Evolutionary conservation across 805 yeast genomes (phyloP), one percentile per base, ranked within the genome.

Genomic region (Candida palmyrensis): DNA sequence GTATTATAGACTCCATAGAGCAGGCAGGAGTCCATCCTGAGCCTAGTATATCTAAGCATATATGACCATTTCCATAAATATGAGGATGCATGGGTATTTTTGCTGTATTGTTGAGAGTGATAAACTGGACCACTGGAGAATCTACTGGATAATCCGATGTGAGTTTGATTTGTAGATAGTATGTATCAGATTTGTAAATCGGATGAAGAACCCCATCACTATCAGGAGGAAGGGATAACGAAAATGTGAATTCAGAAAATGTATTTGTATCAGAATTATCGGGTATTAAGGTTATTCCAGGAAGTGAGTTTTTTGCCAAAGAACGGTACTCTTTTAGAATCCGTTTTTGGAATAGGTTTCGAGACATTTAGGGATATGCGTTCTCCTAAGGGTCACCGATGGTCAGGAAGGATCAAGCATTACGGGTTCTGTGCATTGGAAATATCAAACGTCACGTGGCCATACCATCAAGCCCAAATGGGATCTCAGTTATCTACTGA

Each of bases 51-150:
- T 82, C 76, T 14, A 82, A 57, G 48, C 90, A 82, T n/a, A 82
- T 82, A 45, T 82, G 89, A 1, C 89, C 90, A 46, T 82, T 82
- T 20, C 81, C 70, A 47, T 82, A 82, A 3, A 82, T 66, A 47
- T 82, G 90, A 0, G 90, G 90, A 47, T 82, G 88, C 3, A 79
- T 44, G 1, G 90, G 90, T 3, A 82, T 69, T 9, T 31, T 25
- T 10, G 30, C 14, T 16, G 4, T 14, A 13, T 6, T 25, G 13
- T 30, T 30, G 26, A 35, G 33, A 3, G 29, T 43, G n/a, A 73
- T 47, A 47, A 79, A 79, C 38, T 68, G 61, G 2, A 75, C 81
- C 35, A 66, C 68, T 0, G 86, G 86, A 3, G 77, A 66, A 16
- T 62, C 68, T 24, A 78, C 75, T 0, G 86, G 86, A 40, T 79